These are phyloP conservation scores for Patellaria atrata DNA, from an alignment of 495 filamentous ascomycete genomes.

Conservation along the genomic window DNA sequence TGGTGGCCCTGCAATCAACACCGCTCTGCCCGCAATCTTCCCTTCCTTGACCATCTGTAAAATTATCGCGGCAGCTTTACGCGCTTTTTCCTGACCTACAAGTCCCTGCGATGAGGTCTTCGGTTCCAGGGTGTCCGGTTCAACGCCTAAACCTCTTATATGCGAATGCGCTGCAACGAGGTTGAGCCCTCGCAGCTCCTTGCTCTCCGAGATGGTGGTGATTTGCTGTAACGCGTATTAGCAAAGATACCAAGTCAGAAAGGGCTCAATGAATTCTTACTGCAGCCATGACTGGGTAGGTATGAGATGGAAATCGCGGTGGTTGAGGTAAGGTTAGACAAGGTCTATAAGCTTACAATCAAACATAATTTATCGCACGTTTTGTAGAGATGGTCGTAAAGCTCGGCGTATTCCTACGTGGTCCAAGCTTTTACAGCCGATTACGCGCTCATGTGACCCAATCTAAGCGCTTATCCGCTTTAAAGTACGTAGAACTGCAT, in stretches of 20 bases:
- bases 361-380: too few relatives aligned
- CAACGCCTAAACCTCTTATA: constrained; percentile 88
- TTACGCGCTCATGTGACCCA: too few relatives aligned
- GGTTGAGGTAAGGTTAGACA: neutral
- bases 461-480: too few relatives aligned
- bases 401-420: too few relatives aligned
- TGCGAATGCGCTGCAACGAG: constrained; percentile 97
- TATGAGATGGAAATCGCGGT: constrained; percentile 1
- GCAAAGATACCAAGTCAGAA: constrained; percentile 19
- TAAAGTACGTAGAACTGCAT: too few relatives aligned
- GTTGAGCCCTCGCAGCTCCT: constrained; percentile 86
- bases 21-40: constrained; percentile 91
- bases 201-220: constrained; percentile 83
- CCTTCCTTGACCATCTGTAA: constrained; percentile 97
- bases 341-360: too few relatives aligned
- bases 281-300: constrained; percentile 17
- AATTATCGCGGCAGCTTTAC: constrained; percentile 90
- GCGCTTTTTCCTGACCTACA: constrained; percentile 89
- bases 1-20: constrained; percentile 89
- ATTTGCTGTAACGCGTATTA: constrained; percentile 49
- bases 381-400: too few relatives aligned
- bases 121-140: constrained; percentile 79
- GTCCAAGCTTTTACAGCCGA: too few relatives aligned
- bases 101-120: constrained; percentile 82
- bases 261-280: constrained; percentile 6